Evolutionary conservation across 345 rosid species (phyloP), one percentile per base, ranked within the genome.

Genomic region (Eucalyptus microcorys): DNA sequence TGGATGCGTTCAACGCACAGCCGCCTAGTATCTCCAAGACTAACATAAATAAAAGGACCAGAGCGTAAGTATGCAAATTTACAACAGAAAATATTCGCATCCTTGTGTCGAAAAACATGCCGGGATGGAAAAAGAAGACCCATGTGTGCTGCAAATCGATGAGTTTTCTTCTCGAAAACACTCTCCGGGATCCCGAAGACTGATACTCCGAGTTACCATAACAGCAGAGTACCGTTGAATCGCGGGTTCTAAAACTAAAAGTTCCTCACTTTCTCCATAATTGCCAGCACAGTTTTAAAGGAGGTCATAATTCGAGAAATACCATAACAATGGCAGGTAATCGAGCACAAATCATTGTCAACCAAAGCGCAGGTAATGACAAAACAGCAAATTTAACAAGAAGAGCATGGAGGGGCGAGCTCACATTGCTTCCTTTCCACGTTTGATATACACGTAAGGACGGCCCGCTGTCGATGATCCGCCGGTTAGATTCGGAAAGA

Each of bases 371-470:
- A 19, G 81, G 40, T 17, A 37, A 68, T 34, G 42, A 37, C 45
- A 3, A 61, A 30, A 40, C 45, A 88, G 89, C 52, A 52, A 88
- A 17, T 45, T 47, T 48, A 57, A 45, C 37, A 80, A 49, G 61
- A 87, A 43, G 47, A 32, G 53, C 26, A 37, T 17, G 81, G 49
- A 55, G 30, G 85, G 64, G 14, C 7, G 57, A 64, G 87, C 88
- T 53, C 88, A 95, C 97, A 93, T 95, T 96, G 92, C 57, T 92
- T 91, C 98, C 98, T 91, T 90, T 93, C 97, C 96, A 96, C 87
- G 90, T 92, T 93, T 96, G 95, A 91, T 96, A 96, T 66, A 91
- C 90, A 26, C 94, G 95, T 55, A 92, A 90, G 15, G 90, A 71
- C 12, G 92, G 86, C 84, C 50, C 84, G 61, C 88, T 49, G 59